A percentile compares a stretch with the other conserved stretches of the same genome.
Evolutionary conservation across 805 yeast species (phyloP).

Genomic region (Zygotorulaspora danielsina): DNA sequence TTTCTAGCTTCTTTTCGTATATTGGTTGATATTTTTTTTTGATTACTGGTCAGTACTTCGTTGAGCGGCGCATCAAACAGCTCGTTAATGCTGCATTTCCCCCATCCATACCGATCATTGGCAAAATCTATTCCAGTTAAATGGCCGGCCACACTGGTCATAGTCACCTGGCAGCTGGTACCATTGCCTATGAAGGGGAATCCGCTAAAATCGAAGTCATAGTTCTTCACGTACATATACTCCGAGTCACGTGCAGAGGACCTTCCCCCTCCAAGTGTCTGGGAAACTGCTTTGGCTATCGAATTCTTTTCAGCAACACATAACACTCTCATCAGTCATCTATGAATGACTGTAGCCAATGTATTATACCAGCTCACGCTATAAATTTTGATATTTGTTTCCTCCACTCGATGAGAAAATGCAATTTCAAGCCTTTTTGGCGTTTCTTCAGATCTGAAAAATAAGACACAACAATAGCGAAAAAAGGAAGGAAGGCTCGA

Average conservation of each 20-base stretch:
- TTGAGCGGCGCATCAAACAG: slow-evolving; percentile 68
- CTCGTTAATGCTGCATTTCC: slow-evolving; percentile 55
- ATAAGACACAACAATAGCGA: too few species aligned
- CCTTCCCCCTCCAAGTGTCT: slow-evolving; percentile 71
- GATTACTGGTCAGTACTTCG: slow-evolving; percentile 41
- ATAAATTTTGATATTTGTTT: neutral
- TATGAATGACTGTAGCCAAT: too few species aligned
- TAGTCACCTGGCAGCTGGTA: slow-evolving; percentile 73
- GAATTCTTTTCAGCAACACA: slow-evolving; percentile 98
- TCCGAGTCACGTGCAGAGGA: slow-evolving; percentile 44
- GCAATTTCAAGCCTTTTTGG: too few species aligned
- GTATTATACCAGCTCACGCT: too few species aligned
- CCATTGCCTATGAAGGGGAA: slow-evolving; percentile 46
- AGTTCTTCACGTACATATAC: slow-evolving; percentile 69
- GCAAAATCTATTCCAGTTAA: slow-evolving; percentile 60
- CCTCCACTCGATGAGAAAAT: too few species aligned
- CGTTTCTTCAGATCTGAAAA: too few species aligned
- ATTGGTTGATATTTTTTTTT: slow-evolving; percentile 54
- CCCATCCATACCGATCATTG: slow-evolving; percentile 50
- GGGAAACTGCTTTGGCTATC: slow-evolving; percentile 74
- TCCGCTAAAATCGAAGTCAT: slow-evolving; percentile 59
- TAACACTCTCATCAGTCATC: slow-evolving; percentile 56
- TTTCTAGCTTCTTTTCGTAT: slow-evolving; percentile 59
- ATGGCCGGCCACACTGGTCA: slow-evolving; percentile 94
- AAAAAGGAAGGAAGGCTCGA: too few species aligned